These are phyloP conservation scores for Globisporangium parvum DNA, from an alignment of 352 stramenopile genomes.

Conservation along the genomic window DNA sequence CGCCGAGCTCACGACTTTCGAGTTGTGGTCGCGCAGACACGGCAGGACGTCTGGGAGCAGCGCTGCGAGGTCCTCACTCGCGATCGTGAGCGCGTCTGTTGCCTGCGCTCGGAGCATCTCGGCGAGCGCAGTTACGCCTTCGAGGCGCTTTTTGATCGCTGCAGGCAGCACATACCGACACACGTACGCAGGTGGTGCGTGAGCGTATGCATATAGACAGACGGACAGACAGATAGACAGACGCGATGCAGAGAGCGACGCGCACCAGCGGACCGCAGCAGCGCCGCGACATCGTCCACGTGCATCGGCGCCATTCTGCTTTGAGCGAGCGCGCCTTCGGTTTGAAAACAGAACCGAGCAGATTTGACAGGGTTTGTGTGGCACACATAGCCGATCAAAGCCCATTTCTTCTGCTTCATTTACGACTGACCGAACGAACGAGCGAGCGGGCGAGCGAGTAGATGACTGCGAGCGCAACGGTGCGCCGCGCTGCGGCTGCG, in stretches of 20 bases:
- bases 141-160: constrained; percentile 83
- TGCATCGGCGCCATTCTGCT: too few relatives aligned
- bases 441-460: too few relatives aligned
- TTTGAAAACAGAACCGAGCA: constrained; percentile 6
- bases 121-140: constrained; percentile 52
- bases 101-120: constrained; percentile 29
- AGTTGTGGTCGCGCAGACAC: constrained; percentile 82
- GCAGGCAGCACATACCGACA: not conserved
- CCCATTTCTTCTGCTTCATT: not conserved
- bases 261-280: constrained; percentile 55
- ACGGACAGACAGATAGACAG: not conserved
- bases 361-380: not conserved
- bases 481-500: constrained; percentile 50
- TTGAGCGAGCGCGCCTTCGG: constrained; percentile 3
- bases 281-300: constrained; percentile 46
- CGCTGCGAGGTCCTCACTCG: constrained; percentile 30
- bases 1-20: constrained; percentile 61
- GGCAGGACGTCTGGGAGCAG: constrained; percentile 51
- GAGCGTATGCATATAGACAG: not conserved
- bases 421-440: too few relatives aligned
- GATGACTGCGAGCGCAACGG: constrained; percentile 32
- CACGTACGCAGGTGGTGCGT: not conserved
- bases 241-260: not conserved
- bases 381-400: not conserved
- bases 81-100: constrained; percentile 10